Conservation (phyloP, 2,329 filamentous ascomycete species). For the Monosporascus sp. region DNA sequence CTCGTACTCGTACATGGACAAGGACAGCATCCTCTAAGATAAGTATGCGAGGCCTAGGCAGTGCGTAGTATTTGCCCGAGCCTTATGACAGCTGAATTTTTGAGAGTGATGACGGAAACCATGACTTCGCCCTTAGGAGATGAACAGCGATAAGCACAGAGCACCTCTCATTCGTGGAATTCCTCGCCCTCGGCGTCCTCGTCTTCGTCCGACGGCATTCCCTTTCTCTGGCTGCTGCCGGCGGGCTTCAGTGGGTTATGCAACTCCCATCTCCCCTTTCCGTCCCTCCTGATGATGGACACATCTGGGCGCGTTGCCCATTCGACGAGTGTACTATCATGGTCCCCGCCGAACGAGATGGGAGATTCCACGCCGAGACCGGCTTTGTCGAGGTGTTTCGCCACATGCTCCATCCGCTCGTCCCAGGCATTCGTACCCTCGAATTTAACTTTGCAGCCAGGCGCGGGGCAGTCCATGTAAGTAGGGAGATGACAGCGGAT, state of each 20-base stretch:
- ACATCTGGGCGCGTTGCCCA: conserved; percentile 26
- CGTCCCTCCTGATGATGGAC: conserved; percentile 20
- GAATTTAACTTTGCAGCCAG: conserved; percentile 57
- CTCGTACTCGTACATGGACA: background rate
- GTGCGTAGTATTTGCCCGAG: too few relatives aligned
- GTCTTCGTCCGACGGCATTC: conserved; percentile 11
- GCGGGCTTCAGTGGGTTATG: conserved; percentile 24
- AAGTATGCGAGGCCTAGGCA: too few relatives aligned
- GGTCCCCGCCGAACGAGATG: conserved; percentile 21
- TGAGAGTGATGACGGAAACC: too few relatives aligned
- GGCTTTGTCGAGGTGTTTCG: conserved; percentile 65
- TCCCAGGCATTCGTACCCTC: conserved; percentile 66
- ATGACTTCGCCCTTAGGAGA: too few relatives aligned
- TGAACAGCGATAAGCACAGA: background rate
- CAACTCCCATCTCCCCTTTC: conserved; percentile 20
- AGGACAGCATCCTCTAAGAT: too few relatives aligned
- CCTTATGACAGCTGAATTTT: too few relatives aligned
- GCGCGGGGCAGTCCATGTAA: conserved; percentile 55
- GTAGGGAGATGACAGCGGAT: conserved; percentile 58
- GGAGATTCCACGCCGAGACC: conserved; percentile 26
- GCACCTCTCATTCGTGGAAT: conserved; percentile 17
- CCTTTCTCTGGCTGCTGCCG: conserved; percentile 2
- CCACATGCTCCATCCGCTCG: conserved; percentile 80
- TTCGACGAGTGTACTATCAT: conserved; percentile 22
- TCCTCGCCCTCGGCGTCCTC: conserved; percentile 26